Percentiles rank a stretch among this genome's conserved stretches.
Evolutionary conservation across 768 basidiomycete genomes (phyloP).

Genomic region (Lactifluus volemus): DNA sequence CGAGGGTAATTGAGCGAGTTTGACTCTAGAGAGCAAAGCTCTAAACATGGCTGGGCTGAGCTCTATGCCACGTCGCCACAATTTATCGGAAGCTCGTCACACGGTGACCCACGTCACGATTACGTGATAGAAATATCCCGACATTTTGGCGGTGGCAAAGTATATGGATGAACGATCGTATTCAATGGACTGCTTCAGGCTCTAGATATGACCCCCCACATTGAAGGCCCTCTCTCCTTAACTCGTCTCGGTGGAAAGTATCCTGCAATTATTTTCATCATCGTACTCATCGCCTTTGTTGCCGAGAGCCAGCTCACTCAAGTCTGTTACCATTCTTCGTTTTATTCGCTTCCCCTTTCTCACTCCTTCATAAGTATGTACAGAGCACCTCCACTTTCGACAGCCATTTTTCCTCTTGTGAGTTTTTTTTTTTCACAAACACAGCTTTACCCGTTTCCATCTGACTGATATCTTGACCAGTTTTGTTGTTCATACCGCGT

Average conservation of each 20-base stretch:
- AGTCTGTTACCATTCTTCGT: constrained; percentile 31
- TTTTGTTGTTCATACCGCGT: constrained; percentile 80
- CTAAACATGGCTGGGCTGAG: constrained; percentile 42
- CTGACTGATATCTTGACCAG: constrained; percentile 32
- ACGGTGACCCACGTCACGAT: no score
- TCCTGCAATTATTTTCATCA: constrained; percentile 47
- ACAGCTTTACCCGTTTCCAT: neutral
- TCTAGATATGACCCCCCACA: neutral
- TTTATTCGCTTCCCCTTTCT: neutral
- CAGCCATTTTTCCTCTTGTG: constrained; percentile 90
- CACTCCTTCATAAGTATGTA: constrained; percentile 48
- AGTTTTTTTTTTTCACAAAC: constrained; percentile 22
- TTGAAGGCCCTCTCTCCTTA: neutral
- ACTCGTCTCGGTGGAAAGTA: constrained; percentile 32
- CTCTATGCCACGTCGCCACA: no score
- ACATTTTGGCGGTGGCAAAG: no score
- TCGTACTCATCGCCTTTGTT: constrained; percentile 63
- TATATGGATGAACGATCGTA: no score
- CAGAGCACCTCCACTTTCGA: constrained; percentile 68
- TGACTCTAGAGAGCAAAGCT: constrained; percentile 49
- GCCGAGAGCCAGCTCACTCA: constrained; percentile 69
- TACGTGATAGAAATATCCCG: no score
- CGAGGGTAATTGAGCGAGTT: constrained; percentile 24
- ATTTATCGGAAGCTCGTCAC: no score
- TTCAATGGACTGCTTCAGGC: no score